Conservation (phyloP, 2,329 filamentous ascomycete species). For the Setomelanomma holmii region DNA sequence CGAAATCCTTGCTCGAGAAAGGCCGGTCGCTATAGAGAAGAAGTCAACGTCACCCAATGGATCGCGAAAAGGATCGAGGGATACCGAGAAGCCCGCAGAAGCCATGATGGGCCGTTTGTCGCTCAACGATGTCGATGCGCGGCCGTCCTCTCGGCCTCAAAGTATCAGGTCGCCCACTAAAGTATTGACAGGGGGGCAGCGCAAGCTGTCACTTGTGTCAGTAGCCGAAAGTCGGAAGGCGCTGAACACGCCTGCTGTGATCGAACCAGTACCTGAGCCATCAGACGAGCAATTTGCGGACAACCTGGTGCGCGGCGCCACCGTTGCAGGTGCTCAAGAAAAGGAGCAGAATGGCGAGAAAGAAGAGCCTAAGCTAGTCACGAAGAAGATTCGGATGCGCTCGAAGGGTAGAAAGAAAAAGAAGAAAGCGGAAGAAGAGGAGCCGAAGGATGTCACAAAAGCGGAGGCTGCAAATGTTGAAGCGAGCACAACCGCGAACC, state of each 20-base stretch:
- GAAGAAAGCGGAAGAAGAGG: slow-evolving; percentile 24
- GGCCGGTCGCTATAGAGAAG: slow-evolving; percentile 9
- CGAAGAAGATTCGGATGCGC: slow-evolving; percentile 47
- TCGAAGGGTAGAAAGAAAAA: slow-evolving; percentile 35
- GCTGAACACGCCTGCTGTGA: slow-evolving; percentile 12
- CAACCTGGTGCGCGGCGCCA: slow-evolving; percentile 32
- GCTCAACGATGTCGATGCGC: slow-evolving; percentile 17
- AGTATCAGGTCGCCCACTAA: slow-evolving; percentile 21
- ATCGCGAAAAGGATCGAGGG: slow-evolving; percentile 14
- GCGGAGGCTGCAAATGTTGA: slow-evolving; percentile 9
- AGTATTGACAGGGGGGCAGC: slow-evolving; percentile 27
- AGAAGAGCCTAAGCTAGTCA: slow-evolving; percentile 36
- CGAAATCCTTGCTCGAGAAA: slow-evolving; percentile 60
- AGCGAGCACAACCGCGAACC: slow-evolving; percentile 8
- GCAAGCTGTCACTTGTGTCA: slow-evolving; percentile 31
- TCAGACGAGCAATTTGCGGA: slow-evolving; percentile 43
- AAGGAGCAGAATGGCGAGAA: slow-evolving; percentile 3
- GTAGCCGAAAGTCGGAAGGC: slow-evolving; percentile 27
- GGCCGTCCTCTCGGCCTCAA: slow-evolving; percentile 9
- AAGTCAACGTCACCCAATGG: slow-evolving; percentile 9
- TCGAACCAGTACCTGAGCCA: slow-evolving; percentile 8
- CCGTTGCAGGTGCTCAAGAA: slow-evolving; percentile 16
- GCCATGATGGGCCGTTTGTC: slow-evolving; percentile 31
- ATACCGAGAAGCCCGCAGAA: slow-evolving; percentile 28
- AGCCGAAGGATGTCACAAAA: slow-evolving; percentile 15